Conservation (phyloP, 2,329 filamentous ascomycete species). For the Phoma herbarum region DNA sequence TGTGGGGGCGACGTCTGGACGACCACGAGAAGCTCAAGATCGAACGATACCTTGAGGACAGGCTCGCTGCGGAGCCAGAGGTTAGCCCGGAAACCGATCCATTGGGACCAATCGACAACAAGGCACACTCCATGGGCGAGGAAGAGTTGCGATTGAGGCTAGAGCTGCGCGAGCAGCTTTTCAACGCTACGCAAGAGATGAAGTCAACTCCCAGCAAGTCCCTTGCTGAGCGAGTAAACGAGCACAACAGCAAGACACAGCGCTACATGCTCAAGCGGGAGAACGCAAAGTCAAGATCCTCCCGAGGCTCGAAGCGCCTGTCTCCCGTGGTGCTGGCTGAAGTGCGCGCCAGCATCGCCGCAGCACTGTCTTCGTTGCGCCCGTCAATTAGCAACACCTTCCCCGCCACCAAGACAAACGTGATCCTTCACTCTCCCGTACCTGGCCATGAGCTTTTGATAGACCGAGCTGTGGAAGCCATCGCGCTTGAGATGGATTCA, state of each 20-base stretch:
- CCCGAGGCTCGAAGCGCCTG: conserved; percentile 26
- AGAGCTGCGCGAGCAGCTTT: conserved; percentile 17
- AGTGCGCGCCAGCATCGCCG: conserved; percentile 60
- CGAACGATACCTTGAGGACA: conserved; percentile 32
- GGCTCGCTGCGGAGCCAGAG: conserved; percentile 11
- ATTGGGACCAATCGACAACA: conserved; percentile 17
- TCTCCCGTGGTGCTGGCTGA: conserved; percentile 51
- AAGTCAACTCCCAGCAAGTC: conserved; percentile 23
- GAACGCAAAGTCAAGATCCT: conserved; percentile 25
- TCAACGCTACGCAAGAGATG: conserved; percentile 22
- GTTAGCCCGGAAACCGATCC: neutral
- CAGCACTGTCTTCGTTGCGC: conserved; percentile 54
- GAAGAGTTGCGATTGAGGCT: conserved; percentile 16
- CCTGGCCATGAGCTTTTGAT: conserved; percentile 64
- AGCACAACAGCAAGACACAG: conserved; percentile 26
- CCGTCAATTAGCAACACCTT: conserved; percentile 55
- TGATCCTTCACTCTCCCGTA: conserved; percentile 67
- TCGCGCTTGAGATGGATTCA: conserved; percentile 69
- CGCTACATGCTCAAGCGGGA: conserved; percentile 28
- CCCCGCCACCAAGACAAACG: conserved; percentile 62
- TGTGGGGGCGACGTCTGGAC: conserved; percentile 36
- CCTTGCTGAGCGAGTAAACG: conserved; percentile 26
- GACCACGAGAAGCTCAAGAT: conserved; percentile 35
- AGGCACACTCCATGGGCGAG: conserved; percentile 15
- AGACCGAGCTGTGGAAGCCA: conserved; percentile 68